Evolutionary conservation across 306 rosid genomes (phyloP), one percentile per base, ranked within the genome.

Genomic region (Pyrus pyrifolia): DNA sequence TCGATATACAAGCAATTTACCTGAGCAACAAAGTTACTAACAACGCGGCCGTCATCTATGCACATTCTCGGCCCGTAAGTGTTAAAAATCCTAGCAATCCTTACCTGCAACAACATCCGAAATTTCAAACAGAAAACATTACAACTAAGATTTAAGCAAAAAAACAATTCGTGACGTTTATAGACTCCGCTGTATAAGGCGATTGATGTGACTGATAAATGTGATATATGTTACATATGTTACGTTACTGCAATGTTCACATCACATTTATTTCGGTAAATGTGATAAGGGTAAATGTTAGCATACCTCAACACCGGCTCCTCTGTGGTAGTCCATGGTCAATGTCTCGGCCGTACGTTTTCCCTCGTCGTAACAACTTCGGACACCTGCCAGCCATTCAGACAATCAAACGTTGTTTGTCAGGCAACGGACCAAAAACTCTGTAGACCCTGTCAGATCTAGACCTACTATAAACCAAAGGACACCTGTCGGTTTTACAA

Each of bases 41-140:
- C 99, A 17, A 96, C 99, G 71, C 99, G 99, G 4, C 99, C 99
- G 78, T 96, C 99, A 68, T 96, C 99, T 25, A 96, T 87, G 93
- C 99, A 96, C 99, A 96, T 96, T 73, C 99, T 80, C 18, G 99
- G 99, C 9, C 99, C 99, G 11, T 96, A 96, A 14, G 99, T 96
- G 89, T 96, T 96, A 72, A 96, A 96, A 76, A 96, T 96, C 85
- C 99, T 92, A 44, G 99, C 99, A 85, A 96, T 96, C 78, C 99
- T 87, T 68, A 96, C 99, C 99, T 95, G 90, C 64, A 74, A 58
- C 68, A 55, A 46, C 19, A 46, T 6, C 73, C 0, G 45, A 25
- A 17, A 29, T 2, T 1, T 55, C 33, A 64, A 21, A 44, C 25
- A 3, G 18, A 18, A 42, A 11, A 25, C 0, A 3, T 33, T 30